Base-by-base conservation (phyloP, 768 basidiomycete species). In the Tephrocybe sp. region DNA sequence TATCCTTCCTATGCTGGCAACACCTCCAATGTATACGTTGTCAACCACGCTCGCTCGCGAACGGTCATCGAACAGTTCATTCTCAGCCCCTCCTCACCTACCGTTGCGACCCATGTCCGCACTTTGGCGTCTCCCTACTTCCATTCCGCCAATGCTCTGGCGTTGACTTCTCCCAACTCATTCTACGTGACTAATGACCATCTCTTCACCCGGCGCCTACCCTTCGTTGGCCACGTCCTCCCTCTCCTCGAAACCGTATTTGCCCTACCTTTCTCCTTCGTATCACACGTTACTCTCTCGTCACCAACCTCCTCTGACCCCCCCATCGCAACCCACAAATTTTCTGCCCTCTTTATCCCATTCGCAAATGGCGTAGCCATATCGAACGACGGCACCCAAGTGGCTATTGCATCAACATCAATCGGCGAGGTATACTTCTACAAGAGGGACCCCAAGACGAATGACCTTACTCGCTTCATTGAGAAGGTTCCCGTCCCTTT, bases 141-240 rank as follows among this genome's bases (percentile, higher is more conserved):
- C 57, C 65, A 84, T 25, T 74, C 86, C 9, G 84, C 87, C 23
- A 90, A 90, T 61, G 72, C 83, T 3, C 62, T 90, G 52, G 81
- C 86, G 15, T 65, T 86, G 26, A 84, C 86, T 8, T 79, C 84
- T 37, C 79, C 83, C 1, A 75, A 78, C 50, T 79, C 84, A 1
- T 89, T 90, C 64, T 89, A 84, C 59, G 76, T 90, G 43, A 79
- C 79, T 36, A 86, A 90, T 61, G 88, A 90, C 62, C 88, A 90
- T 59, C 66, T 79, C 30, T 62, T 87, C 60, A 88, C 85, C 2
- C 76, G 84, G 7, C 81, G 88, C 12, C 68, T 83, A 17, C 81
- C 83, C 0, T 60, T 66, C 9, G 33, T 85, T n/a, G 81, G 82
- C 8, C 66, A 68, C 36, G 50, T 83, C 21, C 58, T 83, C 0